phyloP scores from a whole-genome alignment of 306 rosid genomes.

The Ormosia semicastrata region DNA sequence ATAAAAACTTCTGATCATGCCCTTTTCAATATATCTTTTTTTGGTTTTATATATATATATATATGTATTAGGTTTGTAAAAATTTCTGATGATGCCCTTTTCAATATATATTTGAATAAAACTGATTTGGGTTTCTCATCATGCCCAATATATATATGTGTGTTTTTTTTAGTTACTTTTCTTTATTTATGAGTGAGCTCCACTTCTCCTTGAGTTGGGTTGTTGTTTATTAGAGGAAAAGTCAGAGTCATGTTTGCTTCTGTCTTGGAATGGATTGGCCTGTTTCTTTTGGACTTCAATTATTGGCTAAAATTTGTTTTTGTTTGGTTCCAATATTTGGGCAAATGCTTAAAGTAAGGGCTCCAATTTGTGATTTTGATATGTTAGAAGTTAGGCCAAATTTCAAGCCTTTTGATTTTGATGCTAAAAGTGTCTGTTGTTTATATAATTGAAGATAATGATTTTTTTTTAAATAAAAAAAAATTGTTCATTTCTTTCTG shows the following conservation, averaged over 20 bases:
- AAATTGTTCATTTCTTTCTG: constrained; percentile 28
- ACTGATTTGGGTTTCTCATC: constrained; percentile 21
- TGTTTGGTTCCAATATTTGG: no score
- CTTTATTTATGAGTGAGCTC: neutral
- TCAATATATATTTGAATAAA: neutral
- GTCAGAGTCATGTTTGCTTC: neutral
- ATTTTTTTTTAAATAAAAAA: neutral
- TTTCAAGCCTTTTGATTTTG: neutral
- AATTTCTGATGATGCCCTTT: neutral
- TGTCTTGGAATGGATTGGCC: constrained; percentile 11
- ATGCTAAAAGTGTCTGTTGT: neutral
- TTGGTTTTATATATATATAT: neutral
- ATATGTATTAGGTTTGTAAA: constrained; percentile 40
- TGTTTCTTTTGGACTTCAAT: neutral
- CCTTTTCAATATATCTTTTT: neutral
- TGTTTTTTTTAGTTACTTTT: neutral
- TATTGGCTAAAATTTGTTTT: neutral
- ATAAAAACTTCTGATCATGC: neutral
- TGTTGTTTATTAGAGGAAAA: constrained; percentile 1
- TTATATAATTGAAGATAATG: constrained; percentile 14
- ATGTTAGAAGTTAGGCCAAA: neutral
- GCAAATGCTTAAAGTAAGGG: no score
- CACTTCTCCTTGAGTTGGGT: neutral
- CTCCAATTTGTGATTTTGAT: neutral
- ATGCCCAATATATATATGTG: neutral